Evolutionary conservation across 1,284 basidiomycete species (phyloP).

Genomic region (Pseudomicrostroma phylloplanum): DNA sequence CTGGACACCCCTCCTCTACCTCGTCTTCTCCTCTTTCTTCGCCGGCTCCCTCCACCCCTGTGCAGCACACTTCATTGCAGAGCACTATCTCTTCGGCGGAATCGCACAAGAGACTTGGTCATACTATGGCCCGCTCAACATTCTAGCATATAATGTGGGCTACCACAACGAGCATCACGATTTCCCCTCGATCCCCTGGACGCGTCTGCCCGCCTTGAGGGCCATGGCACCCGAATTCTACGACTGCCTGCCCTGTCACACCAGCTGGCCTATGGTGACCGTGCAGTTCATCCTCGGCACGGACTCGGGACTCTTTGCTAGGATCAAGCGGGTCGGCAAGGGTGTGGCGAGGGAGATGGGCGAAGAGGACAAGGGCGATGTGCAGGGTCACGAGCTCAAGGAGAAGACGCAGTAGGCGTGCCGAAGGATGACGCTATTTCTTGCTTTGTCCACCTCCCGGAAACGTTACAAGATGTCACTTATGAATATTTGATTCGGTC

Average conservation of each 20-base stretch:
- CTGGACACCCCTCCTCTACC: conserved; percentile 58
- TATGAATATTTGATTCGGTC: too few relatives aligned
- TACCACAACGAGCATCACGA: conserved; percentile 99
- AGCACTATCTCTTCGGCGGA: conserved; percentile 54
- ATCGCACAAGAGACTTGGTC: conserved; percentile 83
- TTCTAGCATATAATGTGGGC: conserved; percentile 93
- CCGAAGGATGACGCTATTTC: too few relatives aligned
- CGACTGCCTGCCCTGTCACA: conserved; percentile 75
- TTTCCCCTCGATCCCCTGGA: conserved; percentile 94
- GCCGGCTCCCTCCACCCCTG: conserved; percentile 91
- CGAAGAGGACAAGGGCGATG: conserved; percentile 1
- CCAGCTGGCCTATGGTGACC: conserved; percentile 89
- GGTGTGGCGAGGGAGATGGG: conserved; percentile 3
- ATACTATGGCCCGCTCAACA: conserved; percentile 88
- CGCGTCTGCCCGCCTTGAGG: conserved; percentile 75
- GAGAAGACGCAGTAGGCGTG: neutral
- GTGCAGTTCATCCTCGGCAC: conserved; percentile 78
- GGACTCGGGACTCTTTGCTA: conserved; percentile 39
- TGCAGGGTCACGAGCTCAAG: conserved; percentile 4
- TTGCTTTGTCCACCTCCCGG: too few relatives aligned
- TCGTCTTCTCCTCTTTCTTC: conserved; percentile 83
- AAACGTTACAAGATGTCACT: too few relatives aligned
- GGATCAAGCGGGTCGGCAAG: conserved; percentile 30
- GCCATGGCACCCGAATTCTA: conserved; percentile 87
- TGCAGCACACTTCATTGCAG: conserved; percentile 94